A percentile compares a stretch with the other conserved stretches of the same genome.
Evolutionary conservation across 805 yeast species (phyloP).

Genomic region (Candida broadrunensis): DNA sequence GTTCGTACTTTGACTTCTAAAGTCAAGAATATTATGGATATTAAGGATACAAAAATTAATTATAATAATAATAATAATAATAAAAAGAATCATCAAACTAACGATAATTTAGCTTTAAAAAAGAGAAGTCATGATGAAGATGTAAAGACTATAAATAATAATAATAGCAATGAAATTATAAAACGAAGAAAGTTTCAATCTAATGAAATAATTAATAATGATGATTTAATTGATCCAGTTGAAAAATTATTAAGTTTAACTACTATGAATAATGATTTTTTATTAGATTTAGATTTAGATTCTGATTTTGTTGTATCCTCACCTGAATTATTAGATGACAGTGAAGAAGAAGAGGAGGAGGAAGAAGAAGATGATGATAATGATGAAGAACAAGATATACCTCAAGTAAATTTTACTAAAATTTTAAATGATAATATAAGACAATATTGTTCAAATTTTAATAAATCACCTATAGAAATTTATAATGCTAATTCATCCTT

Average conservation of each 20-base stretch:
- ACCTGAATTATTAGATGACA: not conserved
- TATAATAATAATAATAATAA: not conserved
- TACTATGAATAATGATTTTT: slow-evolving; percentile 26
- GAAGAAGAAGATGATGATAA: slow-evolving; percentile 5
- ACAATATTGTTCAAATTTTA: slow-evolving; percentile 23
- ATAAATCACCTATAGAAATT: slow-evolving; percentile 27
- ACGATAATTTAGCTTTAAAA: not conserved
- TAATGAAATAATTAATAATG: slow-evolving; percentile 2
- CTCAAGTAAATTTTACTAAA: slow-evolving; percentile 31
- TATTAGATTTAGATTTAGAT: slow-evolving; percentile 21
- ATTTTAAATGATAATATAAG: slow-evolving; percentile 38
- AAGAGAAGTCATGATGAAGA: slow-evolving; percentile 4
- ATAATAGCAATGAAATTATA: not conserved
- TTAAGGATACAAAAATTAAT: slow-evolving; percentile 7
- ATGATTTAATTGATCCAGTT: slow-evolving; percentile 41
- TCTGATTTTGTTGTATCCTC: slow-evolving; percentile 1
- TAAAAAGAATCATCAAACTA: not conserved
- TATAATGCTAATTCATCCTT: slow-evolving; percentile 26
- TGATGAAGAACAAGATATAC: slow-evolving; percentile 6
- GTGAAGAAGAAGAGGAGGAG: slow-evolving; percentile 11
- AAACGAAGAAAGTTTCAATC: slow-evolving; percentile 5
- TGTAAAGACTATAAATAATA: not conserved
- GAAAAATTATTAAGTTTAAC: slow-evolving; percentile 38
- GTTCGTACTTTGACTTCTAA: slow-evolving; percentile 19
- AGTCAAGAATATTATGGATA: slow-evolving; percentile 8